phyloP scores from a whole-genome alignment of 176 grass and related monocot species.

The Zoysia japonica region DNA sequence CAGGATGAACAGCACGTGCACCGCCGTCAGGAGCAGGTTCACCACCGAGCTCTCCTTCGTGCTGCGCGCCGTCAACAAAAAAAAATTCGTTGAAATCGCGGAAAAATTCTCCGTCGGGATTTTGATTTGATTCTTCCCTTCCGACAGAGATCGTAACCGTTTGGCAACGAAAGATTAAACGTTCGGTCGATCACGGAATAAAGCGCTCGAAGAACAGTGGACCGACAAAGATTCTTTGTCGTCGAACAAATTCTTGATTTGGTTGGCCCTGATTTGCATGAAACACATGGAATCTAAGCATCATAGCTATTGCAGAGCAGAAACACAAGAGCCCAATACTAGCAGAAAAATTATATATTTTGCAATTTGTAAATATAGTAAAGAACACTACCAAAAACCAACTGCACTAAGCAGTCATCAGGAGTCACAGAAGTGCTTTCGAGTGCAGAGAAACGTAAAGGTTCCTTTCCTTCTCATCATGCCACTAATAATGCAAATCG shows the following conservation, averaged over 20 bases:
- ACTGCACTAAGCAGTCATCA: background rate
- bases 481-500: slow-evolving; percentile 11
- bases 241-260: slow-evolving; percentile 31
- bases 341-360: no score
- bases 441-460: slow-evolving; percentile 11
- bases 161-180: background rate
- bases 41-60: slow-evolving; percentile 92
- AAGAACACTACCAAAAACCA: background rate
- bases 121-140: slow-evolving; percentile 25
- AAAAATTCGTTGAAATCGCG: no score
- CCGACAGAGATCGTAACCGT: background rate
- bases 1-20: slow-evolving; percentile 84
- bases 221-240: slow-evolving; percentile 21
- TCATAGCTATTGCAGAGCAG: slow-evolving; percentile 3
- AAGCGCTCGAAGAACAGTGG: background rate
- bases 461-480: background rate
- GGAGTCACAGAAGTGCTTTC: background rate
- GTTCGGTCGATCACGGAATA: slow-evolving; percentile 18
- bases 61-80: slow-evolving; percentile 26
- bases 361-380: background rate
- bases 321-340: background rate
- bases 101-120: background rate
- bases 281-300: slow-evolving; percentile 19
- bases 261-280: background rate
- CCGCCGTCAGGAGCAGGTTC: slow-evolving; percentile 79